Conservation (phyloP, 2,329 filamentous ascomycete genomes). For the Trichoderma simmonsii region DNA sequence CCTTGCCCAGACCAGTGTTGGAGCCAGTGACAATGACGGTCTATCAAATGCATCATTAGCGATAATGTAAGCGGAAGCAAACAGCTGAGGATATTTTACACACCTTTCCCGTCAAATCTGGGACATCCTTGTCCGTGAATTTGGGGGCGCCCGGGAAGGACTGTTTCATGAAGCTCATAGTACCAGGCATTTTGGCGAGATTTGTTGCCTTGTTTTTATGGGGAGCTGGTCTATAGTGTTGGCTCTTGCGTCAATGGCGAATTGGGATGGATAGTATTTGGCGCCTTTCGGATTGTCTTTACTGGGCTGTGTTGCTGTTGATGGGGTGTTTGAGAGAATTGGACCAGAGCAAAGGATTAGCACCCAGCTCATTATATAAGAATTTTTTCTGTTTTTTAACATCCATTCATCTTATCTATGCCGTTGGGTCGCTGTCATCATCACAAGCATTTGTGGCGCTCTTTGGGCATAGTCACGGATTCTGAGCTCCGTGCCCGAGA, state of each 20-base stretch:
- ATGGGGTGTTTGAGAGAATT: not conserved
- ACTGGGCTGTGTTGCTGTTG: not conserved
- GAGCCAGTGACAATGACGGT: slow-evolving; percentile 51
- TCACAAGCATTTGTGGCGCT: not conserved
- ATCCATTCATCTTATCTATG: not conserved
- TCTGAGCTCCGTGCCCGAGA: not conserved
- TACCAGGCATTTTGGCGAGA: slow-evolving; percentile 3
- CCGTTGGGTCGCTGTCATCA: not conserved
- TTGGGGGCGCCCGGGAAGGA: slow-evolving; percentile 16
- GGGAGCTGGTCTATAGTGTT: not conserved
- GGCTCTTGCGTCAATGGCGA: not conserved
- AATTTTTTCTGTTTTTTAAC: not conserved
- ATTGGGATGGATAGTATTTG: too few relatives aligned
- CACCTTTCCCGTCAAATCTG: slow-evolving; percentile 47
- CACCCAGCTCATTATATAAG: not conserved
- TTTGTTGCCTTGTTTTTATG: not conserved
- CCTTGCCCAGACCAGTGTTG: slow-evolving; percentile 45
- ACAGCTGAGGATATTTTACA: slow-evolving; percentile 24
- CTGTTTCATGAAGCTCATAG: slow-evolving; percentile 15
- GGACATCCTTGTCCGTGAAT: slow-evolving; percentile 59
- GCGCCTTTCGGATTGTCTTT: too few relatives aligned
- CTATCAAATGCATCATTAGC: slow-evolving; percentile 23
- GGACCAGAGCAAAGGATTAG: not conserved
- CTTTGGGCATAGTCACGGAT: not conserved
- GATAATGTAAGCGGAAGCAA: not conserved